Percentiles rank a stretch among this genome's conserved stretches.
Conservation (phyloP, 2,329 filamentous ascomycete species). For the Paecilomyces fulvus region DNA sequence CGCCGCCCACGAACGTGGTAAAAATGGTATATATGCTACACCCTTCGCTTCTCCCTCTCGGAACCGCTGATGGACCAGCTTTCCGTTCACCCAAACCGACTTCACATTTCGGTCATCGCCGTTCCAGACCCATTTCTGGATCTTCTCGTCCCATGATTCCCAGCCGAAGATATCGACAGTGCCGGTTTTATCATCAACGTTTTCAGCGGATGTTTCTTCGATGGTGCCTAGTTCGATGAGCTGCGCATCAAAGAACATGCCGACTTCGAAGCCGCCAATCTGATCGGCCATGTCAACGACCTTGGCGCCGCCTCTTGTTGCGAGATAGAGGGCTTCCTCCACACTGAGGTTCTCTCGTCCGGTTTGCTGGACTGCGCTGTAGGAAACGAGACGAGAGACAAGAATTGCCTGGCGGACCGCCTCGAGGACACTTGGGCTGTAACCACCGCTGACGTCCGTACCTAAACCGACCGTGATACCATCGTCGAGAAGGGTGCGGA, state of each 20-base stretch:
- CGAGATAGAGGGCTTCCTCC: constrained; percentile 78
- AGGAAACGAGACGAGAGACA: constrained; percentile 58
- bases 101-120: constrained; percentile 88
- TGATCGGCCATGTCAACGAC: constrained; percentile 65
- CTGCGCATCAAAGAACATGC: constrained; percentile 88
- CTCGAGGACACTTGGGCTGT: constrained; percentile 71
- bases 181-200: constrained; percentile 31
- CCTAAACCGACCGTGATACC: constrained; percentile 77
- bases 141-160: constrained; percentile 76
- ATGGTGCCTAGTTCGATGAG: constrained; percentile 55
- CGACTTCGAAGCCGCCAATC: constrained; percentile 75
- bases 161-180: constrained; percentile 78
- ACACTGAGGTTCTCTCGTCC: constrained; percentile 63
- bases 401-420: constrained; percentile 74
- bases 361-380: constrained; percentile 16
- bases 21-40: background rate
- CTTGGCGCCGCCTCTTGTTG: constrained; percentile 75
- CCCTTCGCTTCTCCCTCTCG: background rate
- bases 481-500: constrained; percentile 64
- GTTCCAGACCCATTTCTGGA: constrained; percentile 91
- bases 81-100: constrained; percentile 81
- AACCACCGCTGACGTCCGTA: constrained; percentile 86
- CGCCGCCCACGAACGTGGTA: background rate
- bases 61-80: constrained; percentile 58
- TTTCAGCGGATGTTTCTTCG: constrained; percentile 13